Conservation (phyloP, 2,329 filamentous ascomycete species). For the Microcyclosporella mali region DNA sequence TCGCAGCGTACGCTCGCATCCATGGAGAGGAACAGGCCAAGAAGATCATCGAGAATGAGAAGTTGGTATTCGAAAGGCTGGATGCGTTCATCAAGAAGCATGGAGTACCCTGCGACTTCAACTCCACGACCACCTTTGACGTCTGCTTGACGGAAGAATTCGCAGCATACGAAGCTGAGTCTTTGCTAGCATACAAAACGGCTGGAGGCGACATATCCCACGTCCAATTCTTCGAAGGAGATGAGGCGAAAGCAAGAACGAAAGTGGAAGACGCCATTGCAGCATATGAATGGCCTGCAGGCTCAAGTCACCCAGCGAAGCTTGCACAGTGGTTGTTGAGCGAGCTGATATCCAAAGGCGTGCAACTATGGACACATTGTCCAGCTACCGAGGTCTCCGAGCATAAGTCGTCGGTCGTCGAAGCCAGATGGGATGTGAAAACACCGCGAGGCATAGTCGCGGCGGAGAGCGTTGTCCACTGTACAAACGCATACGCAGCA, state of each 20-base stretch:
- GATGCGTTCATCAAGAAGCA: slow-evolving; percentile 39
- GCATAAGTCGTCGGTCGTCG: slow-evolving; percentile 11
- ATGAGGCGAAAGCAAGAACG: slow-evolving; percentile 36
- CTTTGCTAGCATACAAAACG: slow-evolving; percentile 34
- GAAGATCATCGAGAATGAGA: slow-evolving; percentile 43
- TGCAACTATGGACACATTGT: slow-evolving; percentile 40
- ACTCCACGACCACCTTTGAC: slow-evolving; percentile 43
- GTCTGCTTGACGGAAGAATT: slow-evolving; percentile 46
- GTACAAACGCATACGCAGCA: slow-evolving; percentile 38
- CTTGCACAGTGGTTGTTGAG: slow-evolving; percentile 44
- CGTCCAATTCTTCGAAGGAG: slow-evolving; percentile 36
- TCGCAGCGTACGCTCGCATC: slow-evolving; percentile 38
- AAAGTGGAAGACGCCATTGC: slow-evolving; percentile 35
- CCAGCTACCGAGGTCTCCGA: slow-evolving; percentile 28
- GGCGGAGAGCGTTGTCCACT: slow-evolving; percentile 33
- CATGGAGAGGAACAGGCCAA: slow-evolving; percentile 42
- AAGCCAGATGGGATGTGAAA: slow-evolving; percentile 28
- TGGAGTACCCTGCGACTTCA: slow-evolving; percentile 42
- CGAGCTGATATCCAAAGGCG: slow-evolving; percentile 35
- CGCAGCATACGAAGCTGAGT: slow-evolving; percentile 40
- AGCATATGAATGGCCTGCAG: slow-evolving; percentile 49
- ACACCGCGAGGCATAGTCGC: slow-evolving; percentile 33
- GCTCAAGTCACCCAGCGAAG: slow-evolving; percentile 46
- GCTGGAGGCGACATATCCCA: slow-evolving; percentile 43
- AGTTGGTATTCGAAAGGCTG: slow-evolving; percentile 36